Evolutionary conservation across 2,329 filamentous ascomycete species (phyloP).

Genomic region (Tolypocladium capitatum): DNA sequence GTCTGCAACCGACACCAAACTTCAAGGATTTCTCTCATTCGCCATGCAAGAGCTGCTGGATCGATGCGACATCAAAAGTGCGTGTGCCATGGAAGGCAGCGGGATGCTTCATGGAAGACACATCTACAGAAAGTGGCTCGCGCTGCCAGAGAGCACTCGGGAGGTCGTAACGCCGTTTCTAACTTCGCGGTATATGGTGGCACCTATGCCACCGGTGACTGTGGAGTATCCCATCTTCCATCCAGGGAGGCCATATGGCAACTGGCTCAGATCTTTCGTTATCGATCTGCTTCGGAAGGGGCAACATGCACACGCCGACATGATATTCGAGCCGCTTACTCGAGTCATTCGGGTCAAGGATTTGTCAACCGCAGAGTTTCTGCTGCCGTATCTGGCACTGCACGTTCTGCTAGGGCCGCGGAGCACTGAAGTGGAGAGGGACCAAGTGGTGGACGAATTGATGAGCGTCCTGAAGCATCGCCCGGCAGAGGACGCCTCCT

Average conservation of each 20-base stretch:
- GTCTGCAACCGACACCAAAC: slow-evolving; percentile 72
- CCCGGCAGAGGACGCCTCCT: slow-evolving; percentile 33
- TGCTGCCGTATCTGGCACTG: slow-evolving; percentile 75
- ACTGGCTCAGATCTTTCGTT: slow-evolving; percentile 72
- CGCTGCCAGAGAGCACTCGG: slow-evolving; percentile 62
- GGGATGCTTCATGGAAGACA: slow-evolving; percentile 35
- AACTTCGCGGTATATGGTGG: slow-evolving; percentile 68
- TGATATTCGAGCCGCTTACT: slow-evolving; percentile 70
- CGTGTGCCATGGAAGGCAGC: slow-evolving; percentile 28
- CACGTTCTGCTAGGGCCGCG: slow-evolving; percentile 67
- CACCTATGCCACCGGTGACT: slow-evolving; percentile 40
- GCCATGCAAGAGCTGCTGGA: slow-evolving; percentile 86
- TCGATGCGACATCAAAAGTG: slow-evolving; percentile 57
- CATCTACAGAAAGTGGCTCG: slow-evolving; percentile 61
- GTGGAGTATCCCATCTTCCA: slow-evolving; percentile 69
- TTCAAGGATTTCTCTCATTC: slow-evolving; percentile 86
- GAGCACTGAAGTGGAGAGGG: slow-evolving; percentile 44
- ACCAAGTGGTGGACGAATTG: slow-evolving; percentile 60
- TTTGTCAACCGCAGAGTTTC: slow-evolving; percentile 70
- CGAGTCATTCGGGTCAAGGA: slow-evolving; percentile 79
- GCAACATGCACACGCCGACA: slow-evolving; percentile 58
- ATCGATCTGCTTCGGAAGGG: slow-evolving; percentile 70
- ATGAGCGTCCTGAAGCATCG: slow-evolving; percentile 57
- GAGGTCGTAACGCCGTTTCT: slow-evolving; percentile 83
- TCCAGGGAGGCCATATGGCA: slow-evolving; percentile 52